phyloP scores from a whole-genome alignment of 169 alveolate species.

The Plasmodium reichenowi region DNA sequence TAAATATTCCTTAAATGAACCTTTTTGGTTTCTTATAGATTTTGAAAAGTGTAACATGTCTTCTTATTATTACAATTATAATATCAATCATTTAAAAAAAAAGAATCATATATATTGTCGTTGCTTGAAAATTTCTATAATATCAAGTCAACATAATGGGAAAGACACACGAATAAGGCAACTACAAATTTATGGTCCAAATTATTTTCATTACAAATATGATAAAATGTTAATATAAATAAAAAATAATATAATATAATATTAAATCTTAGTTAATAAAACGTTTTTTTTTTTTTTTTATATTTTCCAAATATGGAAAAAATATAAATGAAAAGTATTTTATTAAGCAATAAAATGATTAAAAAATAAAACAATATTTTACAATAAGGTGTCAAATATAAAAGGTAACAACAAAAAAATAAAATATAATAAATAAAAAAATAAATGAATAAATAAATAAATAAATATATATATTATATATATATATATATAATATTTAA shows the following conservation, averaged over 20 bases:
- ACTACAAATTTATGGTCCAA: conserved; percentile 76
- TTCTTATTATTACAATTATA: conserved; percentile 80
- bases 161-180: conserved; percentile 90
- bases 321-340: no score
- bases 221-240: conserved; percentile 43
- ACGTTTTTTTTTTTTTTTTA: no score
- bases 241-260: not conserved
- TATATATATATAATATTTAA: no score
- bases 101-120: conserved; percentile 83
- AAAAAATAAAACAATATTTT: no score
- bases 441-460: no score
- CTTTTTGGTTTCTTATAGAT: conserved; percentile 82
- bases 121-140: conserved; percentile 86
- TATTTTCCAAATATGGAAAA: no score
- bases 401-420: no score
- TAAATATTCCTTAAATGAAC: conserved; percentile 81
- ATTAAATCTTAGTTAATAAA: no score
- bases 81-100: conserved; percentile 71
- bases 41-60: conserved; percentile 56
- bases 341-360: no score
- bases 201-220: conserved; percentile 40
- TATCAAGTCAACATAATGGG: conserved; percentile 89
- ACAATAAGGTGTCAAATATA: no score
- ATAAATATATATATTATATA: no score
- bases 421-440: no score